Percentiles rank a stretch among this genome's conserved stretches.
phyloP scores from a whole-genome alignment of 306 rosid genomes.

The Medicago ruthenica region DNA sequence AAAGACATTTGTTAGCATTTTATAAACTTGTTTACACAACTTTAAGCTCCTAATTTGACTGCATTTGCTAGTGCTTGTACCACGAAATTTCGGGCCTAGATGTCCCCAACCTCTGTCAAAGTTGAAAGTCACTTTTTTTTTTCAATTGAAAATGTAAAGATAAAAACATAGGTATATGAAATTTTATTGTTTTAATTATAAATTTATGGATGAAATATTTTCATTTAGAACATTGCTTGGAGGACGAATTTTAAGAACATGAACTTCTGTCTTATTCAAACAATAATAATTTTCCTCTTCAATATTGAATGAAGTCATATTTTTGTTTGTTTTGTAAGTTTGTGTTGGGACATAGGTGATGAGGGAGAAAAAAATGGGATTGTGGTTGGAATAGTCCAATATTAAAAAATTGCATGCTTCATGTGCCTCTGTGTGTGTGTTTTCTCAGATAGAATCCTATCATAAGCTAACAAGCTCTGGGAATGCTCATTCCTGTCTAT shows the following conservation, averaged over 20 bases:
- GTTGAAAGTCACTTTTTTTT: neutral
- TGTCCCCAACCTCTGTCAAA: constrained; percentile 26
- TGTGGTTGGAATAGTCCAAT: constrained; percentile 41
- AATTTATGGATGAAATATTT: constrained; percentile 12
- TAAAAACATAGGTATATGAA: too few species aligned
- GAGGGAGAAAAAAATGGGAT: constrained; percentile 36
- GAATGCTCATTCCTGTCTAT: constrained; percentile 70
- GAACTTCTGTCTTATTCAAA: constrained; percentile 32
- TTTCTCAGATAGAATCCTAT: constrained; percentile 63
- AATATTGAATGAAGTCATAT: neutral
- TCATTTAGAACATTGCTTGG: neutral
- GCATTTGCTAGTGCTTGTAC: constrained; percentile 1
- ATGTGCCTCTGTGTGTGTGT: constrained; percentile 57
- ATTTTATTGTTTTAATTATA: neutral
- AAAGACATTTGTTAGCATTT: too few species aligned
- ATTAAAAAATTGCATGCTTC: constrained; percentile 55
- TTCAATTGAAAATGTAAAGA: too few species aligned
- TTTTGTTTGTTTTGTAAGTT: constrained; percentile 22
- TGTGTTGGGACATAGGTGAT: constrained; percentile 16
- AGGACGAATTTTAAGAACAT: constrained; percentile 16
- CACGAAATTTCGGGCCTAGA: constrained; percentile 37
- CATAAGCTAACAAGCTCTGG: constrained; percentile 63
- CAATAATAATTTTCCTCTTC: neutral
- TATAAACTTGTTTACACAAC: neutral
- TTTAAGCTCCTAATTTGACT: constrained; percentile 20